These are phyloP conservation scores for Cytospora piceicola DNA, from an alignment of 2,329 filamentous ascomycete species.

Conservation along the genomic window DNA sequence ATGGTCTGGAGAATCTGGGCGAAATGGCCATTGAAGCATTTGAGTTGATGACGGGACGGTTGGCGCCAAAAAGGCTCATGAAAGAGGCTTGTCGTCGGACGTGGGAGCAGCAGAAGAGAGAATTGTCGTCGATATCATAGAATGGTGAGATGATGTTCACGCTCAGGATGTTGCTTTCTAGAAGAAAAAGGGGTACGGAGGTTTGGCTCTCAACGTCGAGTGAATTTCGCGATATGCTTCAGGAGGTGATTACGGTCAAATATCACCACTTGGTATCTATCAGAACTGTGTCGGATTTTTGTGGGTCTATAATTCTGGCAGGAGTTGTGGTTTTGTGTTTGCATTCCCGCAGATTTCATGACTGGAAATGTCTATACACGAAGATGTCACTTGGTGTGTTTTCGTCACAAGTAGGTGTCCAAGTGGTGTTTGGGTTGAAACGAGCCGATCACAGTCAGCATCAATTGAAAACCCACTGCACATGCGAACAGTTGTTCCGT, in stretches of 20 bases:
- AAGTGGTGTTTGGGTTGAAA: not conserved
- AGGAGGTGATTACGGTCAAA: not conserved
- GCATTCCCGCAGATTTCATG: not conserved
- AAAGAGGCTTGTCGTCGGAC: conserved; percentile 56
- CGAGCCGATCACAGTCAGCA: not conserved
- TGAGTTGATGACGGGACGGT: conserved; percentile 73
- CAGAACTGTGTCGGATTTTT: not conserved
- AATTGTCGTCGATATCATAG: conserved; percentile 31
- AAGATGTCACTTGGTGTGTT: not conserved
- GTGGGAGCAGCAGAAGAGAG: conserved; percentile 45
- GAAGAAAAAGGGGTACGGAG: not conserved
- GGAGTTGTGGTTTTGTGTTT: not conserved
- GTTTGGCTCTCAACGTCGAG: not conserved
- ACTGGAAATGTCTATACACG: not conserved
- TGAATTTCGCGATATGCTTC: not conserved
- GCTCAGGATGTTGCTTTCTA: not conserved
- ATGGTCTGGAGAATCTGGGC: conserved; percentile 71
- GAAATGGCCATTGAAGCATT: conserved; percentile 80
- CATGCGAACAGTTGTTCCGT: not conserved
- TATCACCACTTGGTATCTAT: not conserved
- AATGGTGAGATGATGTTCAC: not conserved
- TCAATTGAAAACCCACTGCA: not conserved
- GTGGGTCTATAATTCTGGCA: not conserved
- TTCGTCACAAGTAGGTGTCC: not conserved
- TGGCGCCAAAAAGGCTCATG: conserved; percentile 72